Conservation (phyloP, 306 rosid species). For the Lathyrus oleraceus region DNA sequence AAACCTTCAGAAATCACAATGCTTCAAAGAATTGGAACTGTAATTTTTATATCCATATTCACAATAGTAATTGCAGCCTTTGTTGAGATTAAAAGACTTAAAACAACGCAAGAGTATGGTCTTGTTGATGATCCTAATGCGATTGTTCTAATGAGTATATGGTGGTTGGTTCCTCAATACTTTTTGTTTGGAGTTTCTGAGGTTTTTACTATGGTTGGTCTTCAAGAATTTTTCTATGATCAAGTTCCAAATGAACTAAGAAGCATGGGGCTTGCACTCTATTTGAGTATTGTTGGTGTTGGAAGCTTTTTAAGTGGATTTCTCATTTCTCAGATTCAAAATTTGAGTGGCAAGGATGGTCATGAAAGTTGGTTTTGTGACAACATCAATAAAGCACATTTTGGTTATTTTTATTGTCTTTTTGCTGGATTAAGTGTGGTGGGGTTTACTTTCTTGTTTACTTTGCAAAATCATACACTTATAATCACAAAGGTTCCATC, state of each 20-base stretch:
- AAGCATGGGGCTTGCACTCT: constrained; percentile 71
- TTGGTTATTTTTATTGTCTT: constrained; percentile 70
- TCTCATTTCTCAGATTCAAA: constrained; percentile 49
- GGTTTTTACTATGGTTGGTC: constrained; percentile 68
- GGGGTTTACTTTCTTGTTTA: constrained; percentile 34
- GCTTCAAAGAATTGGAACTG: constrained; percentile 73
- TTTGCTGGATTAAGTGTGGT: constrained; percentile 49
- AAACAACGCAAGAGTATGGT: constrained; percentile 53
- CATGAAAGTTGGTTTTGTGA: constrained; percentile 55
- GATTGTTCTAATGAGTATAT: constrained; percentile 66
- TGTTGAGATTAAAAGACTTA: constrained; percentile 59
- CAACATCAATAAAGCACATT: constrained; percentile 68
- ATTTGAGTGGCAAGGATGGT: constrained; percentile 40
- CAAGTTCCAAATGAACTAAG: constrained; percentile 66
- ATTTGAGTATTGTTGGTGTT: constrained; percentile 60
- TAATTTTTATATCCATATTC: constrained; percentile 50
- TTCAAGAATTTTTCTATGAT: constrained; percentile 80
- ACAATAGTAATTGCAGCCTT: constrained; percentile 53
- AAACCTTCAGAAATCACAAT: constrained; percentile 65
- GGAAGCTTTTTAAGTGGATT: constrained; percentile 71
- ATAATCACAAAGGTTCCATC: constrained; percentile 15
- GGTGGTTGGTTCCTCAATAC: constrained; percentile 81
- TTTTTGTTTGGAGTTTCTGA: constrained; percentile 55
- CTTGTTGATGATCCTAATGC: constrained; percentile 55
- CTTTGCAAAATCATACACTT: constrained; percentile 35